Evolutionary conservation across 495 filamentous ascomycete genomes (phyloP).

Genomic region (Ramalina peruviana): DNA sequence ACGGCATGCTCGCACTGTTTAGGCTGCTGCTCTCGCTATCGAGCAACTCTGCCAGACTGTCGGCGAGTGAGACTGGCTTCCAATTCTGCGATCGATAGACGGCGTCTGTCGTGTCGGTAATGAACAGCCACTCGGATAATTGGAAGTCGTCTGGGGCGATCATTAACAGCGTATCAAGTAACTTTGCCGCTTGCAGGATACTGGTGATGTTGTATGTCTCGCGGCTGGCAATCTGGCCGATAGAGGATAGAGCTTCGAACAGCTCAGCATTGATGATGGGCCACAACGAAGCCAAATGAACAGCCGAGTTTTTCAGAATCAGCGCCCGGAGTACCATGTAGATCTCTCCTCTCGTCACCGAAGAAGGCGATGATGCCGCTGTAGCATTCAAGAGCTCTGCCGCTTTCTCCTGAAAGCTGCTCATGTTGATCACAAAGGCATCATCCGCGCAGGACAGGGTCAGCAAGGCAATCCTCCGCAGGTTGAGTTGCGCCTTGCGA

Average conservation of each 20-base stretch:
- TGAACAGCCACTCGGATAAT: conserved; percentile 87
- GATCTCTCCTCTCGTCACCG: conserved; percentile 72
- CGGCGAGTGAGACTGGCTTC: conserved; percentile 63
- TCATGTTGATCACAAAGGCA: conserved; percentile 63
- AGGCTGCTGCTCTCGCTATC: conserved; percentile 34
- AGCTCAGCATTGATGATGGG: conserved; percentile 79
- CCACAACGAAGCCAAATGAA: conserved; percentile 76
- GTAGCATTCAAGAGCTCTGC: conserved; percentile 81
- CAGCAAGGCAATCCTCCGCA: conserved; percentile 67
- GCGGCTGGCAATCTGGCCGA: conserved; percentile 54
- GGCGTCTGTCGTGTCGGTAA: conserved; percentile 93
- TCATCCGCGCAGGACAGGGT: conserved; percentile 61
- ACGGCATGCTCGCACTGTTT: conserved; percentile 17
- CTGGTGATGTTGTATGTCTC: conserved; percentile 63
- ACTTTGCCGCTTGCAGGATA: conserved; percentile 80
- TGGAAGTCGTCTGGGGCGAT: conserved; percentile 91
- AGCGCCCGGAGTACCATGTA: conserved; percentile 80
- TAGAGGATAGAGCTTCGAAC: conserved; percentile 63
- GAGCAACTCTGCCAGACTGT: conserved; percentile 72
- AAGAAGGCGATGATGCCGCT: conserved; percentile 79
- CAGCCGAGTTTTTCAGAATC: conserved; percentile 55
- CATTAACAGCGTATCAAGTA: conserved; percentile 75
- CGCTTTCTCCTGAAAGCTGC: conserved; percentile 63
- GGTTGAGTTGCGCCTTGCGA: conserved; percentile 79
- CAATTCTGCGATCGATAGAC: conserved; percentile 70